These are phyloP conservation scores for Paratrypanosoma confusum DNA, from an alignment of 208 protist species.

Conservation along the genomic window DNA sequence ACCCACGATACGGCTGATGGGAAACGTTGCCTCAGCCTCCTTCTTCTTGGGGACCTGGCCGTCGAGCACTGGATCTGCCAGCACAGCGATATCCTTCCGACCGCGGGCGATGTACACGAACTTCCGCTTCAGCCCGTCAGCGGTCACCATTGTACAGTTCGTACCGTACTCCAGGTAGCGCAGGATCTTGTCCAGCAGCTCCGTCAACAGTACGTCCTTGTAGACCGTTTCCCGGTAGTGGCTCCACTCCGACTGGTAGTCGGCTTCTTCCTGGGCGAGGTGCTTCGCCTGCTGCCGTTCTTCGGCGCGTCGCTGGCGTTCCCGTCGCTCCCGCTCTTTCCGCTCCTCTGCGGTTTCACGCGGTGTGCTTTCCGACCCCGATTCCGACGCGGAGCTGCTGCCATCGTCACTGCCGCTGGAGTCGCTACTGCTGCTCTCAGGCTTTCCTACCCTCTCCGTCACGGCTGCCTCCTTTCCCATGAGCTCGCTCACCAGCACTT, in stretches of 20 bases:
- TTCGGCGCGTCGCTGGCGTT: neutral
- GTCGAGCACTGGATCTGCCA: neutral
- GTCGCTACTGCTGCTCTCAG: conserved; percentile 3
- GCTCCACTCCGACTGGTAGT: conserved; percentile 3
- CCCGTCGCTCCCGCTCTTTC: neutral
- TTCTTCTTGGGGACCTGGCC: conserved; percentile 8
- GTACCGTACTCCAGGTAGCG: conserved; percentile 21
- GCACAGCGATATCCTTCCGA: conserved; percentile 7
- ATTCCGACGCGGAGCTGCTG: neutral
- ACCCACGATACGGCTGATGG: conserved; percentile 4
- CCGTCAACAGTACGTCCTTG: conserved; percentile 8
- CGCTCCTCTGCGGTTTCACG: neutral
- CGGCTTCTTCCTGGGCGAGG: neutral
- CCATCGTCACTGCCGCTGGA: neutral
- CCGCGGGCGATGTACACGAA: conserved; percentile 11
- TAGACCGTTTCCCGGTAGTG: conserved; percentile 13
- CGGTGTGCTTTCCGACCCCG: neutral
- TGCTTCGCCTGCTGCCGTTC: conserved; percentile 5
- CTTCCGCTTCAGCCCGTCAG: conserved; percentile 5
- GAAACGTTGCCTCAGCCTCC: neutral
- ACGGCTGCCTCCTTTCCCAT: conserved; percentile 1
- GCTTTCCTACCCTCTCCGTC: conserved; percentile 6
- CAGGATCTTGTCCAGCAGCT: conserved; percentile 14
- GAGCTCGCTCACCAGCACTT: conserved; percentile 3
- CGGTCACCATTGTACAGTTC: conserved; percentile 3